These are phyloP conservation scores for Excoecaria agallocha DNA, from an alignment of 345 rosid species.

Conservation along the genomic window DNA sequence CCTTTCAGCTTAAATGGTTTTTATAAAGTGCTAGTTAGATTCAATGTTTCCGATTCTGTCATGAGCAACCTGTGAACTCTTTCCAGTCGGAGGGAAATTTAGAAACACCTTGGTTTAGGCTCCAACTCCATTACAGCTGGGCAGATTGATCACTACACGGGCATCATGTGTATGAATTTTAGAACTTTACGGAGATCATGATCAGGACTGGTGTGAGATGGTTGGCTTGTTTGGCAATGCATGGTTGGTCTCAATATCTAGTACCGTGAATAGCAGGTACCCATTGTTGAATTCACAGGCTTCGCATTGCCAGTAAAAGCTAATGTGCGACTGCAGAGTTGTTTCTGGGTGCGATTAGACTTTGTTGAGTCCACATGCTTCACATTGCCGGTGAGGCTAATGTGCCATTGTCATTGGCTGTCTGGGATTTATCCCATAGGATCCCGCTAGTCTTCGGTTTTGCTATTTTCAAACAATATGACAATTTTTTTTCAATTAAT, in stretches of 20 bases:
- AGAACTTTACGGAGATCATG: neutral
- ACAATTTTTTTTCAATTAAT: too few species aligned
- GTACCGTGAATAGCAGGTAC: neutral
- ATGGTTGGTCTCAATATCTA: neutral
- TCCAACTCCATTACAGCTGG: neutral
- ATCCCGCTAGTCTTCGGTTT: too few species aligned
- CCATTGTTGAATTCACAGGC: neutral
- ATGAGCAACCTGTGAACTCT: slow-evolving; percentile 1
- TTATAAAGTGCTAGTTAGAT: neutral
- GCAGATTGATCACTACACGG: neutral
- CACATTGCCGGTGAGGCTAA: neutral
- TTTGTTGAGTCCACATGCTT: slow-evolving; percentile 5
- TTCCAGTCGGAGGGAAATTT: neutral
- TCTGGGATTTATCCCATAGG: neutral
- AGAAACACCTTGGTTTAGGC: neutral
- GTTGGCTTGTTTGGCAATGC: neutral
- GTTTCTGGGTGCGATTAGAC: neutral
- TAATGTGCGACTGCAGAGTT: neutral
- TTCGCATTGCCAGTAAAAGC: neutral
- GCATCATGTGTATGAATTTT: neutral
- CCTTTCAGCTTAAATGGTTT: too few species aligned
- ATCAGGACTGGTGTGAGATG: neutral
- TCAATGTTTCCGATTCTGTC: neutral
- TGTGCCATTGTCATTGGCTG: neutral
- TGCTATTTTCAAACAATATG: too few species aligned